Base-by-base conservation (phyloP, 371 early-diverging fungal species). In the Mucor indicus region DNA sequence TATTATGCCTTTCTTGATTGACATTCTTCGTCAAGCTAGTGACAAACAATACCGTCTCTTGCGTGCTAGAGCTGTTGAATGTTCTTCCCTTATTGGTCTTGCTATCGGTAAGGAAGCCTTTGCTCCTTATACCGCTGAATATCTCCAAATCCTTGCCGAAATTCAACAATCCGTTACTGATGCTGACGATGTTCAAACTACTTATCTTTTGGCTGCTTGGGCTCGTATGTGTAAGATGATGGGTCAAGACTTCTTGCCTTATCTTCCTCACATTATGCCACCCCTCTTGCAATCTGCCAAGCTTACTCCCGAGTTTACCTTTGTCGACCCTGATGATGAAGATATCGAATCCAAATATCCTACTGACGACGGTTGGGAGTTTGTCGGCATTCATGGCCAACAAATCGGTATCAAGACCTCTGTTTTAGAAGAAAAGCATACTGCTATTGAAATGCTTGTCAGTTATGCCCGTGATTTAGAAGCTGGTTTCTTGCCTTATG, bases 311-410 rank as follows among this genome's bases (percentile, higher is more conserved):
- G 96, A 97, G 53, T 82, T 95, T 64, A 92, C 92, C 20, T 77
- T 96, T 44, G 69, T 96, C 27, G 93, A 93, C 37, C 78, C 65
- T 44, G 67, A 69, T 27, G 96, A 92, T 51, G 95, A 93, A 30
- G 93, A 93, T 56, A 74, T 84, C 44, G 93, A 91, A 55, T 64
- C 82, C 44, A 84, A 89, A 60, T 94, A 91, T 57, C 76, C 90
- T 17, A 75, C 90, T 33, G 96, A 95, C 53, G 96, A 98, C 53
- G 95, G 93, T 4, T 98, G 97, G 97, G 92, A 95, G 64, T 92
- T 95, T 68, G 84, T 91, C 38, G 85, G 76, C 45, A 76, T 92
- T 30, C 87, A 90, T 30, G 93, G 90, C 17, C 90, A 95, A 69
- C 91, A 89, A 62, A 83, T 98, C 50, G 96, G 94, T 43, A 94